Percentiles rank a stretch among this genome's conserved stretches.
phyloP scores from a whole-genome alignment of 2,329 filamentous ascomycete genomes.

The Neonectria neomacrospora region DNA sequence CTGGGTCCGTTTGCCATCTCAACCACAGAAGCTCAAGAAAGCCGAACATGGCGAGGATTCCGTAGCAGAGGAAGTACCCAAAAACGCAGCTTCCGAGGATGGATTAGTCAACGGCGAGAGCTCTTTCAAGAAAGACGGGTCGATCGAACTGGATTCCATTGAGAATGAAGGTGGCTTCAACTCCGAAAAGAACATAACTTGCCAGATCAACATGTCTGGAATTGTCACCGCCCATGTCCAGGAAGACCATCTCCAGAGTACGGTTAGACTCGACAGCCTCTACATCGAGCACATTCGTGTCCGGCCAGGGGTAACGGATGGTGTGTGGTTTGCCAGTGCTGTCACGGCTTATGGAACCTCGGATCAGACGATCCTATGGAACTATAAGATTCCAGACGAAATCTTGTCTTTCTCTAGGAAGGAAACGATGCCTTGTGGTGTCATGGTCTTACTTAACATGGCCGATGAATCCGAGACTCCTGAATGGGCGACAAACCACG shows the following conservation, averaged over 20 bases:
- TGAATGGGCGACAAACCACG: slow-evolving; percentile 61
- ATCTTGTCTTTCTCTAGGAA: slow-evolving; percentile 62
- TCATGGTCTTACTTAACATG: slow-evolving; percentile 65
- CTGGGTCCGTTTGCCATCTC: slow-evolving; percentile 63
- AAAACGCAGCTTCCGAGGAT: slow-evolving; percentile 16
- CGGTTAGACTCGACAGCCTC: slow-evolving; percentile 50
- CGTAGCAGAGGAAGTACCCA: background rate
- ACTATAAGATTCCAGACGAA: slow-evolving; percentile 66
- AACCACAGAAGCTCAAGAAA: slow-evolving; percentile 15
- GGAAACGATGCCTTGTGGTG: slow-evolving; percentile 67
- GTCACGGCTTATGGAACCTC: slow-evolving; percentile 66
- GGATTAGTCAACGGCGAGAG: slow-evolving; percentile 11
- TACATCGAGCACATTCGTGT: slow-evolving; percentile 61
- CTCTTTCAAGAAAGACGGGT: background rate
- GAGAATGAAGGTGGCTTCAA: slow-evolving; percentile 46
- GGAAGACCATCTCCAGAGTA: slow-evolving; percentile 43
- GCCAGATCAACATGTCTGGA: slow-evolving; percentile 61
- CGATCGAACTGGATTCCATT: slow-evolving; percentile 50
- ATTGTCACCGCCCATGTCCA: slow-evolving; percentile 59
- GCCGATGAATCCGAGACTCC: slow-evolving; percentile 64
- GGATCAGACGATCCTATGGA: slow-evolving; percentile 68
- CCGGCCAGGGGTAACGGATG: slow-evolving; percentile 49
- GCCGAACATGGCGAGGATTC: background rate
- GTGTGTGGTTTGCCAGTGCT: slow-evolving; percentile 67
- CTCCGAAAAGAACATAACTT: slow-evolving; percentile 52